Percentiles rank a stretch among this genome's conserved stretches.
phyloP scores from a whole-genome alignment of 2,329 filamentous ascomycete species.

The Cladosporium sp. region DNA sequence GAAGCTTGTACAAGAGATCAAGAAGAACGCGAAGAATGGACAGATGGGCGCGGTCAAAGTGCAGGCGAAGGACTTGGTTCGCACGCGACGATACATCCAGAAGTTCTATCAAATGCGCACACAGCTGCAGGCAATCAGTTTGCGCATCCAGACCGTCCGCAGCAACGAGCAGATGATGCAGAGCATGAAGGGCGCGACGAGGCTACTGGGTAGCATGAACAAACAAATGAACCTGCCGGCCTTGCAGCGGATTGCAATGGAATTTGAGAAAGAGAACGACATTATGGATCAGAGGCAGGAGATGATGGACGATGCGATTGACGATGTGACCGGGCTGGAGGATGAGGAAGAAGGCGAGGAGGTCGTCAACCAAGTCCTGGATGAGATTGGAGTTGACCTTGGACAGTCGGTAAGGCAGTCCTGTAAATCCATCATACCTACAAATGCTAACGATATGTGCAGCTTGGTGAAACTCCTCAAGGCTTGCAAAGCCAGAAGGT shows the following conservation, averaged over 20 bases:
- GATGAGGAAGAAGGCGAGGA: slow-evolving; percentile 96
- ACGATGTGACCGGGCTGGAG: slow-evolving; percentile 87
- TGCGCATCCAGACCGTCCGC: slow-evolving; percentile 94
- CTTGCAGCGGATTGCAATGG: slow-evolving; percentile 94
- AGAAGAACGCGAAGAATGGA: slow-evolving; percentile 95
- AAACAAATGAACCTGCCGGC: slow-evolving; percentile 94
- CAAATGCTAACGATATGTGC: slow-evolving; percentile 16
- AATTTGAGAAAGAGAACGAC: slow-evolving; percentile 97
- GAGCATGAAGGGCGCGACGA: slow-evolving; percentile 96
- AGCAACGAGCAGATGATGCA: slow-evolving; percentile 99
- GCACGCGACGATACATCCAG: slow-evolving; percentile 83
- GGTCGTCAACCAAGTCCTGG: slow-evolving; percentile 91
- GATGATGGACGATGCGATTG: slow-evolving; percentile 99
- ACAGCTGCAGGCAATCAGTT: slow-evolving; percentile 89
- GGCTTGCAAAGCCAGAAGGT: slow-evolving; percentile 72
- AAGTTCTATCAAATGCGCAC: slow-evolving; percentile 99
- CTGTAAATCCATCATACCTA: too few relatives aligned
- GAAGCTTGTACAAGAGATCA: slow-evolving; percentile 92
- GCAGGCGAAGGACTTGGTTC: slow-evolving; percentile 92
- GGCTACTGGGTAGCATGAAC: slow-evolving; percentile 94
- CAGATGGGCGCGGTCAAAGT: slow-evolving; percentile 99
- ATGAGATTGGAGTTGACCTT: slow-evolving; percentile 93
- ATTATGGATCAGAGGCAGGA: slow-evolving; percentile 99
- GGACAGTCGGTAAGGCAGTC: slow-evolving; percentile 70
- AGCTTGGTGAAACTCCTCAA: slow-evolving; percentile 90